Evolutionary conservation across 495 filamentous ascomycete genomes (phyloP).

Genomic region (Trichoderma asperelloides): DNA sequence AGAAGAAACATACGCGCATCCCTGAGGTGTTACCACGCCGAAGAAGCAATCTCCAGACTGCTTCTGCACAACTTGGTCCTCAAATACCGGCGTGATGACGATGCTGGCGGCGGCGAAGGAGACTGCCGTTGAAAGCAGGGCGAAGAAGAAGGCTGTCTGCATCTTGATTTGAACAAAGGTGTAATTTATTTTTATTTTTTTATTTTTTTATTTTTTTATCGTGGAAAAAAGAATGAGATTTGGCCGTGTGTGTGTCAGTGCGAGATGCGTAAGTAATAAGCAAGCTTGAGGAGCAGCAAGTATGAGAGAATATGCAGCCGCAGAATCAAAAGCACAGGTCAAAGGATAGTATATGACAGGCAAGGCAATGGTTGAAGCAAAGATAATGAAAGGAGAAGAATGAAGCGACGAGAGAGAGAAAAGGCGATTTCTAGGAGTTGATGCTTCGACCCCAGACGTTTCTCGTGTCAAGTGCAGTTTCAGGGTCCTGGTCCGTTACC

Average conservation of each 20-base stretch:
- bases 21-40: constrained; percentile 37
- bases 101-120: constrained; percentile 38
- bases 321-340: no score
- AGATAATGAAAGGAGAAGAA: background rate
- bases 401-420: background rate
- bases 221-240: background rate
- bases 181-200: background rate
- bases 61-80: constrained; percentile 35
- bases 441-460: background rate
- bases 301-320: no score
- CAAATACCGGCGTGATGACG: constrained; percentile 35
- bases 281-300: no score
- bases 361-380: no score
- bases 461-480: constrained; percentile 4
- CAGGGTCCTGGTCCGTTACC: background rate
- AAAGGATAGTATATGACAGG: no score
- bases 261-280: no score
- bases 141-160: constrained; percentile 28
- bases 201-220: no score
- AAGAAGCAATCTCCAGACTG: constrained; percentile 37
- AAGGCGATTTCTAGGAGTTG: background rate
- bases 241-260: no score
- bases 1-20: constrained; percentile 34
- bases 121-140: constrained; percentile 25
- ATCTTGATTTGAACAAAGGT: constrained; percentile 20